Evolutionary conservation across 129 eudicot genomes (phyloP), one percentile per base, ranked within the genome.

Genomic region (Lactuca sativa): DNA sequence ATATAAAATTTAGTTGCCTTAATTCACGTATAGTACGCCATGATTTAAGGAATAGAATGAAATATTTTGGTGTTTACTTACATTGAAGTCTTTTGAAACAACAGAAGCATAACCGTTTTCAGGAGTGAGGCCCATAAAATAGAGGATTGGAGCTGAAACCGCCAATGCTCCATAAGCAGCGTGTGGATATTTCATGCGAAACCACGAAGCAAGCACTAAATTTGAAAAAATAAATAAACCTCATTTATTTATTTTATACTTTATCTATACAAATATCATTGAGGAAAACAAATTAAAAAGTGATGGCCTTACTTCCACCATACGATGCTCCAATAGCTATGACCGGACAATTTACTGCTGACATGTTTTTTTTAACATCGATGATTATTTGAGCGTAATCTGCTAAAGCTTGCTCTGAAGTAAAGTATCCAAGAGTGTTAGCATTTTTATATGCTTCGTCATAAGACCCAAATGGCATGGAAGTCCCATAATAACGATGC

Each of bases 261-360:
- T 12, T 47, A 12, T 12, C 15, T 25, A 21, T 21, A 21, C 4
- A 10, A 11, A 47, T 47, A 12, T 36, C 49, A 9, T 43, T 43
- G 12, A 18, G 32, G 4, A 57, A 25, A 21, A 57, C 16, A 10
- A 25, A 25, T 25, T 25, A 25, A 57, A 25, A 36, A 62, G 8
- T 4, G 34, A 59, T 6, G 59, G 62, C 3, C 82, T 77, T 73
- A 82, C 83, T 69, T 74, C 86, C 80, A 10, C 82, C 86, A 34
- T 78, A 82, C 16, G 83, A 82, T 55, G 56, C 86, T 16, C 86
- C 86, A 9, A 77, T 33, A 18, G 75, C 80, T 63, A 78, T 78
- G 36, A 82, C 66, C 0, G 86, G 86, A 48, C 77, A 78, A 54
- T 53, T 62, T 21, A 57, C 66, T 4, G 86, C 83, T 0, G 75